Percentiles rank a stretch among this genome's conserved stretches.
Evolutionary conservation across 306 rosid species (phyloP).

Genomic region (Comarum palustre): DNA sequence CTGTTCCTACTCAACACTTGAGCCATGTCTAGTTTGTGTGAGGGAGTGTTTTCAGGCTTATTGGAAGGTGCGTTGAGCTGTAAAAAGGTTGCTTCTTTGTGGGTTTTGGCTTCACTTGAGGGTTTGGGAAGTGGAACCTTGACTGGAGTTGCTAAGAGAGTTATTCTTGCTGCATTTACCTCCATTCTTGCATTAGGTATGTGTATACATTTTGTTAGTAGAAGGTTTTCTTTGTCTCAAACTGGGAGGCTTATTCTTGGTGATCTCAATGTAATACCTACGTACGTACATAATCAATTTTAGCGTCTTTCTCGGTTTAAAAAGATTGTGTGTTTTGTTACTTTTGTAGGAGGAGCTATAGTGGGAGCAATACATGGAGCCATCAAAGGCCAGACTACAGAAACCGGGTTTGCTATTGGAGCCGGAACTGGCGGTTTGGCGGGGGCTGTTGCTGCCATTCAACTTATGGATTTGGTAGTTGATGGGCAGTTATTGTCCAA

Average conservation of each 20-base stretch:
- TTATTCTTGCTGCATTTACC: constrained; percentile 19
- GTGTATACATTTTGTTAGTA: background rate
- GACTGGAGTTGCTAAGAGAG: constrained; percentile 6
- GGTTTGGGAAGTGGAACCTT: background rate
- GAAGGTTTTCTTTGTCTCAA: background rate
- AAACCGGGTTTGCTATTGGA: constrained; percentile 38
- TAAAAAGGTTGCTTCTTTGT: constrained; percentile 9
- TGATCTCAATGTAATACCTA: background rate
- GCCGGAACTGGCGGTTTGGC: constrained; percentile 31
- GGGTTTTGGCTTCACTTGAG: constrained; percentile 12
- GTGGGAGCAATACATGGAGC: constrained; percentile 44
- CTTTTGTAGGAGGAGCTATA: constrained; percentile 44
- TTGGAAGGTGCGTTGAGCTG: constrained; percentile 7
- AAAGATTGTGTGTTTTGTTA: background rate
- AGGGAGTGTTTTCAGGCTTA: constrained; percentile 24
- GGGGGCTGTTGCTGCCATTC: constrained; percentile 43
- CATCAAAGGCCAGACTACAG: constrained; percentile 47
- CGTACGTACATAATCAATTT: background rate
- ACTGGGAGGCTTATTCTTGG: background rate
- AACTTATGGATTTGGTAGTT: constrained; percentile 27
- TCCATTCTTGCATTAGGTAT: constrained; percentile 42
- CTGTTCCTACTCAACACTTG: background rate
- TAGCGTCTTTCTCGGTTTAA: background rate
- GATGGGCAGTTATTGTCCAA: constrained; percentile 31
- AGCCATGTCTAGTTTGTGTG: constrained; percentile 17